Conservation (phyloP, 2,329 filamentous ascomycete species). For the Ceratocystis ficicola region DNA sequence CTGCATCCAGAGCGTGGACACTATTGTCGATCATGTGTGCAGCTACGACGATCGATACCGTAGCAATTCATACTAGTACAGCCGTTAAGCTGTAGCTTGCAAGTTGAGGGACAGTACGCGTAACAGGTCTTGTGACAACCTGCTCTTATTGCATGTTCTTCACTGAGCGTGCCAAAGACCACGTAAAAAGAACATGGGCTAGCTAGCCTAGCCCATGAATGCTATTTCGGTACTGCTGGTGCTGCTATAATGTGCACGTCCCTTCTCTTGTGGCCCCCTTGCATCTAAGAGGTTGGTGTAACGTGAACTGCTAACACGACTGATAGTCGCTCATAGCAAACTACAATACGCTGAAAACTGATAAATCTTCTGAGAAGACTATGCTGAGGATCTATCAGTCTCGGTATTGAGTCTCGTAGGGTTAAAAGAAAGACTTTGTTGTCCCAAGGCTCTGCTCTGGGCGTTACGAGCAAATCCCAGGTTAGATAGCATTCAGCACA, state of each 20-base stretch:
- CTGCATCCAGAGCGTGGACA: neutral
- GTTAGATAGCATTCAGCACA: neutral
- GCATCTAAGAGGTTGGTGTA: neutral
- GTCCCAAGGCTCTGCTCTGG: neutral
- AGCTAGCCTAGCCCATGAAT: neutral
- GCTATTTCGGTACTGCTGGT: neutral
- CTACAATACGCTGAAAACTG: neutral
- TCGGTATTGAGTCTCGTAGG: neutral
- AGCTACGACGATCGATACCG: slow-evolving; percentile 1
- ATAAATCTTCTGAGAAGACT: too few species aligned
- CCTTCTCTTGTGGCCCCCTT: neutral
- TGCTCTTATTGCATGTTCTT: neutral
- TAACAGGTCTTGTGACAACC: neutral
- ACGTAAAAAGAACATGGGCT: neutral
- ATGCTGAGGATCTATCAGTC: neutral
- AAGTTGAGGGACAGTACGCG: neutral
- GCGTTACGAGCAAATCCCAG: neutral
- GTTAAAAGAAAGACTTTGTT: neutral
- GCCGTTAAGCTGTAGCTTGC: neutral
- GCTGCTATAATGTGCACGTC: neutral
- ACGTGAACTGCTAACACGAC: neutral
- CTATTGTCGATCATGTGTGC: neutral
- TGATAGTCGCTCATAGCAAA: neutral
- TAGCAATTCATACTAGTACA: neutral
- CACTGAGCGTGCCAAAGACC: neutral